Base-by-base conservation (phyloP, 441 rosid species). In the Mallotus repandus region DNA sequence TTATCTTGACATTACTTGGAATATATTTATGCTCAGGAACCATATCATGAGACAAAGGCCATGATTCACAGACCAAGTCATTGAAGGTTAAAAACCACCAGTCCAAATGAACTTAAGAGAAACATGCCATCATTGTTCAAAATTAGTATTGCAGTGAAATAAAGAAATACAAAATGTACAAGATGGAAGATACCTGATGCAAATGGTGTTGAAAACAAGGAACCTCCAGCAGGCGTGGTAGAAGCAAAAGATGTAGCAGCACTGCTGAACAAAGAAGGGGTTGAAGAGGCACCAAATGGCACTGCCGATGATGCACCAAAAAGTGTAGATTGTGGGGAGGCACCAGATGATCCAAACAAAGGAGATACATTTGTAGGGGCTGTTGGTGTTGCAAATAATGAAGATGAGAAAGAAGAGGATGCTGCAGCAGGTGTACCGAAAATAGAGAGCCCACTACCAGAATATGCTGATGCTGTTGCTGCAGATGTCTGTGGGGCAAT, bases 371-470 rank as follows among this genome's bases (percentile, higher is more conserved):
- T 84, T 68, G 96, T 86, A 79, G 88, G 80, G 72, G 88, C 71
- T 57, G 88, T 48, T 69, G 97, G 97, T 19, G 97, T 88, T 64
- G 89, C 81, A 77, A 96, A 92, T 63, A 90, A 83, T 70, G 94
- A 88, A 72, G 89, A 80, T 63, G 83, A 52, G 76, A 78, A 69
- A 50, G 89, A 81, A 55, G 84, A 50, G 59, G 88, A 74, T 66
- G 89, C 81, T 72, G 93, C 82, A 63, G 90, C 76, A 43, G 97
- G 98, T 60, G 94, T 89, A 57, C 80, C 74, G 57, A 86, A 85
- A 70, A 91, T 91, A 60, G 97, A 89, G 41, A 89, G 79, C 49
- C 90, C 90, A 76, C 87, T 84, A 68, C 97, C 95, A 70, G 92
- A 86, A 72, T 95, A 80, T 60, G 97, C 79, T 58, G 91, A 46